phyloP scores from a whole-genome alignment of 768 basidiomycete genomes.

The Leucosporidium creatinivorum region DNA sequence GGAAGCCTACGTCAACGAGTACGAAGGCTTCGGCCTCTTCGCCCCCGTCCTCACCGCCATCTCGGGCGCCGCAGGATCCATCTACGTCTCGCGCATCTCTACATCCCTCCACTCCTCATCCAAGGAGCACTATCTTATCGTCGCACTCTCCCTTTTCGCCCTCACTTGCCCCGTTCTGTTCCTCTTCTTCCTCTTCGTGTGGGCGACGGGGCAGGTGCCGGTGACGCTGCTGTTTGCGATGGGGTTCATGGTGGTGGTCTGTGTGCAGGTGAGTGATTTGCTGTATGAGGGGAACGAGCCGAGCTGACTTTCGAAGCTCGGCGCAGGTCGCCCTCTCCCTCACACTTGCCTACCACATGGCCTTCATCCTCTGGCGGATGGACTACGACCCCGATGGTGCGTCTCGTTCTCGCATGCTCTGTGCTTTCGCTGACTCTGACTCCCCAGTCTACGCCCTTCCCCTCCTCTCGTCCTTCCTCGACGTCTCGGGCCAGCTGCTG shows the following conservation, averaged over 20 bases:
- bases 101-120: constrained; percentile 68
- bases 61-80: constrained; percentile 81
- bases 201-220: constrained; percentile 66
- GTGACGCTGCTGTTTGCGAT: constrained; percentile 62
- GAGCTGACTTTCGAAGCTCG: not conserved
- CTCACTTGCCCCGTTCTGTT: constrained; percentile 76
- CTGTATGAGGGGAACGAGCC: not conserved
- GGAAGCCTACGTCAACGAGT: constrained; percentile 77
- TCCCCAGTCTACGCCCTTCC: constrained; percentile 30
- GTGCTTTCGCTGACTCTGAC: not conserved
- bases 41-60: constrained; percentile 83
- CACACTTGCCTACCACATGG: constrained; percentile 13
- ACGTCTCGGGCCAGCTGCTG: constrained; percentile 35
- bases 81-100: constrained; percentile 82
- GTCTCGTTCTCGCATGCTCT: not conserved
- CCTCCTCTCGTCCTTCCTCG: constrained; percentile 32
- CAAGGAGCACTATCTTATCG: constrained; percentile 27
- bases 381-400: constrained; percentile 37
- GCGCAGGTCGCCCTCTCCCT: constrained; percentile 13
- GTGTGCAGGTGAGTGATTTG: constrained; percentile 18
- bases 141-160: constrained; percentile 53
- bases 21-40: constrained; percentile 78
- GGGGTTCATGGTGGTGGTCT: constrained; percentile 47
- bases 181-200: constrained; percentile 62
- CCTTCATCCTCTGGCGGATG: constrained; percentile 31